Conservation (phyloP, 1,139 yeast genomes). For the Kluyveromyces sp. region DNA sequence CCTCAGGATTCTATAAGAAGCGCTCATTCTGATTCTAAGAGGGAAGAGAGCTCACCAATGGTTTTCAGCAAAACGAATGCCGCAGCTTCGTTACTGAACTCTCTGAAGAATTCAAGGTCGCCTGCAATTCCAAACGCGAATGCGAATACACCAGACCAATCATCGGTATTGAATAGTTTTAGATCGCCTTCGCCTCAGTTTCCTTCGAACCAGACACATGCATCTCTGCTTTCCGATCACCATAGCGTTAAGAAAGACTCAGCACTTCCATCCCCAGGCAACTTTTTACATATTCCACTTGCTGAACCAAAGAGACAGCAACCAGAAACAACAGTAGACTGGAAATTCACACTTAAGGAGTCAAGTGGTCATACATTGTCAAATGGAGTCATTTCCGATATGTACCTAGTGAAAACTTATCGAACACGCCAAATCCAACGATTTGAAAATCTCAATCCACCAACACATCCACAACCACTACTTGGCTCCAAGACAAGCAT, state of each 20-base stretch:
- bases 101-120: not conserved
- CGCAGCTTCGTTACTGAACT: too few relatives aligned
- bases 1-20: too few relatives aligned
- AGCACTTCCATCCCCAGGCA: conserved; percentile 6
- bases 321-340: conserved; percentile 30
- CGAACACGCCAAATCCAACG: conserved; percentile 52
- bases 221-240: not conserved
- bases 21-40: too few relatives aligned
- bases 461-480: conserved; percentile 68
- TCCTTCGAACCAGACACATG: conserved; percentile 1
- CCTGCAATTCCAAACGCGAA: not conserved
- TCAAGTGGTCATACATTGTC: conserved; percentile 32
- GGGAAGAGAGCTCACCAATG: too few relatives aligned
- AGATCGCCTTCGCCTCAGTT: not conserved
- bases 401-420: conserved; percentile 50
- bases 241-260: conserved; percentile 1
- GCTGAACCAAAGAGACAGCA: conserved; percentile 10
- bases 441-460: conserved; percentile 63
- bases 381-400: conserved; percentile 43
- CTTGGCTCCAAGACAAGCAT: conserved; percentile 13
- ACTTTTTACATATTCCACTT: not conserved
- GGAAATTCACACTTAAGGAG: conserved; percentile 36
- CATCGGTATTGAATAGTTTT: not conserved
- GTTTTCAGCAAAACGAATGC: too few relatives aligned
- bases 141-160: not conserved